Evolutionary conservation across 768 basidiomycete species (phyloP).

Genomic region (Amanita pallidorosea): DNA sequence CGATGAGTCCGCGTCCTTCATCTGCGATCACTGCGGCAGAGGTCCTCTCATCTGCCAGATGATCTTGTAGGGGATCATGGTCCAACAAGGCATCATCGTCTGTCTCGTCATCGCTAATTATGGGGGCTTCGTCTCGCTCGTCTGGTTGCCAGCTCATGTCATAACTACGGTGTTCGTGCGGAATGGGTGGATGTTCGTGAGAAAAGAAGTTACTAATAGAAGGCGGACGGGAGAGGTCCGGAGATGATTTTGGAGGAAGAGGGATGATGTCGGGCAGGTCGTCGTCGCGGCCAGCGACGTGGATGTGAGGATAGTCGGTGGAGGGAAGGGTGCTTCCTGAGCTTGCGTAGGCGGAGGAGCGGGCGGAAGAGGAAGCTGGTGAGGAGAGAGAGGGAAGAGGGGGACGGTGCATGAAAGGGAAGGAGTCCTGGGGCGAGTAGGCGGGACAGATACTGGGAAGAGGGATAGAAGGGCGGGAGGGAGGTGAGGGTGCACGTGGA

Average conservation of each 20-base stretch:
- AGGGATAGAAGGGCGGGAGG: not conserved
- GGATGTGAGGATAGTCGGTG: constrained; percentile 55
- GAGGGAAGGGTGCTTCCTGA: constrained; percentile 52
- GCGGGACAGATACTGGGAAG: constrained; percentile 6
- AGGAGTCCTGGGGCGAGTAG: constrained; percentile 14
- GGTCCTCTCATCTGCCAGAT: constrained; percentile 57
- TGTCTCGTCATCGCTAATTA: constrained; percentile 48
- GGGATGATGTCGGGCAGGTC: constrained; percentile 47
- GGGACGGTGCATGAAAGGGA: constrained; percentile 44
- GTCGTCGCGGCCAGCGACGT: constrained; percentile 56
- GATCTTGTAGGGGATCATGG: constrained; percentile 27
- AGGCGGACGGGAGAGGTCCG: constrained; percentile 66
- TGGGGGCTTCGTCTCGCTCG: constrained; percentile 54
- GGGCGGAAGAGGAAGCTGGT: constrained; percentile 60
- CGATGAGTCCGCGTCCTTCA: constrained; percentile 77
- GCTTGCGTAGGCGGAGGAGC: constrained; percentile 72
- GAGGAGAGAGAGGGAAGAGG: constrained; percentile 55
- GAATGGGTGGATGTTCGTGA: constrained; percentile 28
- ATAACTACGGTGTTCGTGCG: constrained; percentile 61
- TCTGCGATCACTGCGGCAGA: constrained; percentile 73
- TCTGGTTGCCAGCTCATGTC: constrained; percentile 71
- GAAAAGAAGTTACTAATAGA: constrained; percentile 40
- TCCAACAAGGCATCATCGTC: constrained; percentile 35
- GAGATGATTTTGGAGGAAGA: constrained; percentile 43
- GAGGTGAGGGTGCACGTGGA: constrained; percentile 29